Evolutionary conservation across 306 rosid species (phyloP), one percentile per base, ranked within the genome.

Genomic region (Calophaca sinica): DNA sequence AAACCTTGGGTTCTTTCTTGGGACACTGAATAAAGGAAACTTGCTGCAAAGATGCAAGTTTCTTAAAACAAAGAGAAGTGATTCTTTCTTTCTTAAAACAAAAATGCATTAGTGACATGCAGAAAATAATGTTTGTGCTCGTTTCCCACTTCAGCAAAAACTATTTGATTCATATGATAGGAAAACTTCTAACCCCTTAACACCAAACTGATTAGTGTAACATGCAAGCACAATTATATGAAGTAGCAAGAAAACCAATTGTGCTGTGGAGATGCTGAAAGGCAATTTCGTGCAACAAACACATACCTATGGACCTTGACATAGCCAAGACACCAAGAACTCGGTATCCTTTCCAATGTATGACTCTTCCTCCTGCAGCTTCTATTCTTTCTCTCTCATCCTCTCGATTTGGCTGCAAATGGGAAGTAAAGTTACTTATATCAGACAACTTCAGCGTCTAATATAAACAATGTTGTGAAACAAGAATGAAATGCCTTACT

Each of bases 221-320:
- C 38, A 73, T 60, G 61, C 14, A 68, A 73, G 52, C 63, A 5
- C 44, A 33, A 2, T 59, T 4, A 20, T 31, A 58, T 57, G 46
- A 58, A 57, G 46, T 70, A 11, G 15, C 59, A 66, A 14, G 53
- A 68, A 61, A 50, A 68, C 62, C 60, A 77, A 61, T 76, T 67
- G 31, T 44, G 46, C 42, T 57, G 38, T 35, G 44, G 62, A 66
- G 45, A 63, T 45, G 14, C 12, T 2, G 15, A 10, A 38, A n/a
- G 29, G 49, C 3, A 64, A 31, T 58, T 32, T 76, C 48, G 36
- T 74, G 75, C 60, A 35, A 66, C 62, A 45, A 5, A 57, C 26
- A 67, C 86, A 32, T 86, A 89, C 97, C 97, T 52, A 92, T 85
- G 86, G 97, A 88, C 82, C 97, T 88, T 65, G 97, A 92, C 90